Evolutionary conservation across 1,284 basidiomycete species (phyloP).

Genomic region (Prillingera fragicola): DNA sequence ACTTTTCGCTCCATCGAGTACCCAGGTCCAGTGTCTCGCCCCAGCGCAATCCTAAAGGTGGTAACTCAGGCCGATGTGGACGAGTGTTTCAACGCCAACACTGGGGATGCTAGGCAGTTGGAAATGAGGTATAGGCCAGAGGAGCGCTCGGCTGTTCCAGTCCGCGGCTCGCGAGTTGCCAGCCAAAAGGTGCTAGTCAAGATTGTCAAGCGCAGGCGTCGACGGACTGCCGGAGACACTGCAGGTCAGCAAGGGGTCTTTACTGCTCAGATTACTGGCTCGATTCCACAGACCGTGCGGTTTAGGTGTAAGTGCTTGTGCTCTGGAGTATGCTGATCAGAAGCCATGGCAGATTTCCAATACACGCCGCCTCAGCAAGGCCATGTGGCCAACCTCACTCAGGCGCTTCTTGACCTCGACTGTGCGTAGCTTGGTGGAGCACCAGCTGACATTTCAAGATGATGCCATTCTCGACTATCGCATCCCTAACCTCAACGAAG

Average conservation of each 20-base stretch:
- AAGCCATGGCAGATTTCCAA: constrained; percentile 89
- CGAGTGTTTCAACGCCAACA: constrained; percentile 56
- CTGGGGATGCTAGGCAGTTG: constrained; percentile 49
- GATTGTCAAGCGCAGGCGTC: constrained; percentile 51
- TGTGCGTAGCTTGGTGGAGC: constrained; percentile 52
- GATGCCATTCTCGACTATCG: constrained; percentile 63
- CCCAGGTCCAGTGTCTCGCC: constrained; percentile 69
- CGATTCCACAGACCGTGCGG: constrained; percentile 72
- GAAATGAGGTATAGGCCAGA: constrained; percentile 68
- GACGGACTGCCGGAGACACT: constrained; percentile 20
- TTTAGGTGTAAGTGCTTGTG: constrained; percentile 82
- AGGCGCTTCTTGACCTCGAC: constrained; percentile 70
- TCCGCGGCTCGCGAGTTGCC: constrained; percentile 67
- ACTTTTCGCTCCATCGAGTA: constrained; percentile 79
- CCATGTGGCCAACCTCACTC: constrained; percentile 61
- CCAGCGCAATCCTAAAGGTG: constrained; percentile 58
- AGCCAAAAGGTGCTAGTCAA: constrained; percentile 76
- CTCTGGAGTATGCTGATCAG: not conserved
- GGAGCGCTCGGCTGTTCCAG: constrained; percentile 71
- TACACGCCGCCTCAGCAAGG: constrained; percentile 69
- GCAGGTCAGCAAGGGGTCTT: constrained; percentile 64
- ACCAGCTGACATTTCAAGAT: constrained; percentile 51
- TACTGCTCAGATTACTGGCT: constrained; percentile 67
- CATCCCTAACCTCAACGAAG: constrained; percentile 62
- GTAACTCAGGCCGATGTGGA: constrained; percentile 67